phyloP scores from a whole-genome alignment of 73 alveolate species.

The Paramecium pentaurelia region DNA sequence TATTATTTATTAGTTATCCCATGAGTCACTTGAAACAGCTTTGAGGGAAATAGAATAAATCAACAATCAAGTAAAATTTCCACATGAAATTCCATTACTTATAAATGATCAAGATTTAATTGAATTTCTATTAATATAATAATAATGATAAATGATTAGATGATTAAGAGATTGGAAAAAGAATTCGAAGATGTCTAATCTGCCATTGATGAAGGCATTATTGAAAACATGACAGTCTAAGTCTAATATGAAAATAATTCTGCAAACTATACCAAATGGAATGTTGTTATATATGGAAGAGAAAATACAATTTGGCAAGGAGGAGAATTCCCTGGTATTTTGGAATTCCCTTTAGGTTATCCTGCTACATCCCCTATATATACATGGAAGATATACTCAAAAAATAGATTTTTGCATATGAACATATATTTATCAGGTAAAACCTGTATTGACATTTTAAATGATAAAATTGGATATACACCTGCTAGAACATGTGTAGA shows the following conservation, averaged over 20 bases:
- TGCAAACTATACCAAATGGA: background rate
- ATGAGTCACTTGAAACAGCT: background rate
- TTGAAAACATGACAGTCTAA: background rate
- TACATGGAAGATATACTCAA: background rate
- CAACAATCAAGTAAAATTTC: background rate
- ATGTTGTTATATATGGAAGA: background rate
- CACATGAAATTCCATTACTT: background rate
- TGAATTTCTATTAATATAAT: background rate
- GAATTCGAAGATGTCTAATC: background rate
- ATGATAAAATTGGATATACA: background rate
- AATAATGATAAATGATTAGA: background rate
- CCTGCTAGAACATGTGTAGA: constrained; percentile 2
- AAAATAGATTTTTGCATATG: background rate
- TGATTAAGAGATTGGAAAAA: background rate
- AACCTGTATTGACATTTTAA: constrained; percentile 10
- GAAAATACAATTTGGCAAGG: constrained; percentile 10
- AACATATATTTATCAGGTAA: background rate
- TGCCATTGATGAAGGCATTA: background rate
- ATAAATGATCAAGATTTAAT: background rate
- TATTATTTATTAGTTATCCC: background rate
- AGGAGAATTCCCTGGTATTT: background rate
- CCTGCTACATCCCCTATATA: background rate
- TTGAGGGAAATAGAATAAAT: background rate
- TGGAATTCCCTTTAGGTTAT: background rate
- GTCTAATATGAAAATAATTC: background rate